Percentiles rank a stretch among this genome's conserved stretches.
These are phyloP conservation scores for Pestalotiopsis sp. DNA, from an alignment of 2,329 filamentous ascomycete genomes.

Conservation along the genomic window DNA sequence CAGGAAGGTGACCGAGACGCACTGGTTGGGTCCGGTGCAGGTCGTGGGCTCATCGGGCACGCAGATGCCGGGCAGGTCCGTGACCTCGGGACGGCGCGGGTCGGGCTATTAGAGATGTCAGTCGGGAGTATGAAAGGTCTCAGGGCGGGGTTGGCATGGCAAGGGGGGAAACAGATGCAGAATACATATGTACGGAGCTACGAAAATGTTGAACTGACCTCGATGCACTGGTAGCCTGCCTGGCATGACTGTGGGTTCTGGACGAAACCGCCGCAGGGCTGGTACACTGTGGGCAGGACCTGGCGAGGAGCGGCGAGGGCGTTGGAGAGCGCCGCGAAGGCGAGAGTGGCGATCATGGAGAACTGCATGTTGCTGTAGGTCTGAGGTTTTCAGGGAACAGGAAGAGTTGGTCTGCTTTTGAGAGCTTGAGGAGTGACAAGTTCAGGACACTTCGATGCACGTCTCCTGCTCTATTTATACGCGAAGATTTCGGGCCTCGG, in stretches of 20 bases:
- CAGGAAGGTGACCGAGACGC: not conserved
- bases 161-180: too few species aligned
- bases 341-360: not conserved
- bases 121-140: not conserved
- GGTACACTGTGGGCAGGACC: not conserved
- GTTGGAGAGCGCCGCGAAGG: conserved; percentile 8
- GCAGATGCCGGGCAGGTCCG: conserved; percentile 16
- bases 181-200: not conserved
- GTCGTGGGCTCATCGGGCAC: conserved; percentile 1
- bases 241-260: conserved; percentile 10
- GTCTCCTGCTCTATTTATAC: not conserved
- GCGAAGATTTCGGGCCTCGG: not conserved
- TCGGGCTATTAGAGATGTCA: not conserved
- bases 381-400: not conserved
- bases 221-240: conserved; percentile 11
- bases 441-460: not conserved
- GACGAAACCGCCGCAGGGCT: conserved; percentile 13
- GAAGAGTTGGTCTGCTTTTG: not conserved
- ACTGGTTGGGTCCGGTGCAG: conserved; percentile 7
- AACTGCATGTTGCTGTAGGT: conserved; percentile 8
- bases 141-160: not conserved
- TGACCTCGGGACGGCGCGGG: conserved; percentile 9
- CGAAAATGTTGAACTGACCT: not conserved
- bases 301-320: conserved; percentile 10
- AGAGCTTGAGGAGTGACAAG: not conserved